Evolutionary conservation across 768 basidiomycete species (phyloP).

Genomic region (Leccinum aurantiacum): DNA sequence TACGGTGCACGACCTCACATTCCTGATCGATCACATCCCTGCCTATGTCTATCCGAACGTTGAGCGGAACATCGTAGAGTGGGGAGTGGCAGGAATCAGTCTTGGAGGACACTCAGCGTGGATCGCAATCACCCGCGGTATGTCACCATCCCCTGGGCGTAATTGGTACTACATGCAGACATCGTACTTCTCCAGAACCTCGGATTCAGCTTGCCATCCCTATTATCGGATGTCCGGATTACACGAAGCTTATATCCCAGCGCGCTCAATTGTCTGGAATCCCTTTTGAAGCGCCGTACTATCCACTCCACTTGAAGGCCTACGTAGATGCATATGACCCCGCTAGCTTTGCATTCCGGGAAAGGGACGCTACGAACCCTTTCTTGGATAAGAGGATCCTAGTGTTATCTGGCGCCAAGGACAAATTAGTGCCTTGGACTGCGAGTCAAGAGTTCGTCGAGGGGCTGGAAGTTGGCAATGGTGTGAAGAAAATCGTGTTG

Average conservation of each 20-base stretch:
- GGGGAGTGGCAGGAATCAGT: constrained; percentile 73
- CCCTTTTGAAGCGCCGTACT: constrained; percentile 48
- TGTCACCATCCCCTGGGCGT: not conserved
- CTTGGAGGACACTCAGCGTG: constrained; percentile 87
- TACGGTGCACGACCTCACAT: constrained; percentile 72
- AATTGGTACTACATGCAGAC: not conserved
- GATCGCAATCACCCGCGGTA: constrained; percentile 57
- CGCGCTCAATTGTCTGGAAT: constrained; percentile 52
- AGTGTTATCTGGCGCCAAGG: constrained; percentile 64
- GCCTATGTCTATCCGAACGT: constrained; percentile 68
- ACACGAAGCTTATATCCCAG: constrained; percentile 49
- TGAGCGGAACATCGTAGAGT: constrained; percentile 61
- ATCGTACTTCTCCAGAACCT: constrained; percentile 35
- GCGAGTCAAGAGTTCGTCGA: constrained; percentile 58
- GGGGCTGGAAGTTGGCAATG: constrained; percentile 52
- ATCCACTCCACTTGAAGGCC: constrained; percentile 53
- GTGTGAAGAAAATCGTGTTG: constrained; percentile 56
- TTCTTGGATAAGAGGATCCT: constrained; percentile 74
- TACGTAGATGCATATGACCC: constrained; percentile 51
- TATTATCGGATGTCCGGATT: constrained; percentile 75
- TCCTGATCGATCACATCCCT: constrained; percentile 78
- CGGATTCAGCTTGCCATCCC: constrained; percentile 47
- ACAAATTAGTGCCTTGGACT: constrained; percentile 67
- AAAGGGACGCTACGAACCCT: constrained; percentile 45
- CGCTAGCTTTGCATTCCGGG: constrained; percentile 40